These are phyloP conservation scores for Leccinum truebloodii DNA, from an alignment of 768 basidiomycete genomes.

Conservation along the genomic window DNA sequence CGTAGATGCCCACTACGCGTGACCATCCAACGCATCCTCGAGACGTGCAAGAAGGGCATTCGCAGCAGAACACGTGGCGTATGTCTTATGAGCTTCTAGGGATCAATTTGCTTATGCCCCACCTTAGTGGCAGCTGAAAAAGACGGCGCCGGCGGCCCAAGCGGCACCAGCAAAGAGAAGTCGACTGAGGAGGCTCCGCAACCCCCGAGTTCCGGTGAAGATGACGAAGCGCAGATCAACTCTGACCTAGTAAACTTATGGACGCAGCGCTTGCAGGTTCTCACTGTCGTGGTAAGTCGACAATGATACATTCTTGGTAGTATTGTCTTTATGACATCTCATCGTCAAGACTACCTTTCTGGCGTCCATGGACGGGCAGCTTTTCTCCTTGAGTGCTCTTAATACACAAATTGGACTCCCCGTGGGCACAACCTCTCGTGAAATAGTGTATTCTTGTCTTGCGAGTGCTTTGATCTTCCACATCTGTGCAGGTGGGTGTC, in stretches of 20 bases:
- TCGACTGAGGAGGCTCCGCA: background rate
- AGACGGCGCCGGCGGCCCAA: slow-evolving; percentile 8
- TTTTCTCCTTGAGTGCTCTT: slow-evolving; percentile 29
- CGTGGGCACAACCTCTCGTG: slow-evolving; percentile 10
- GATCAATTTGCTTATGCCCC: background rate
- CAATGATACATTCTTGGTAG: background rate
- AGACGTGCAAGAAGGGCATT: slow-evolving; percentile 2
- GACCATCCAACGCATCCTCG: background rate
- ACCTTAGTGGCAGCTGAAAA: slow-evolving; percentile 6
- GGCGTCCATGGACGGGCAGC: slow-evolving; percentile 27
- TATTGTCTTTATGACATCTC: background rate
- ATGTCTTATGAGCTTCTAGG: slow-evolving; percentile 7
- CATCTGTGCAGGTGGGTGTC: slow-evolving; percentile 28
- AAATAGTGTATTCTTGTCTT: slow-evolving; percentile 32
- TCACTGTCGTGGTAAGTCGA: slow-evolving; percentile 31
- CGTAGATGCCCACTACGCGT: slow-evolving; percentile 2
- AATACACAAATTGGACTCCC: slow-evolving; percentile 21
- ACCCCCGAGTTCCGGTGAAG: slow-evolving; percentile 1
- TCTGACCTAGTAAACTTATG: slow-evolving; percentile 26
- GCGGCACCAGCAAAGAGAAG: slow-evolving; percentile 4
- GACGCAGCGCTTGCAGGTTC: slow-evolving; percentile 29
- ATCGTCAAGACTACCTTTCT: slow-evolving; percentile 31
- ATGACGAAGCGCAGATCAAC: slow-evolving; percentile 12
- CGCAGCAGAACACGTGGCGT: slow-evolving; percentile 15
- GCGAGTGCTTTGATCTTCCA: slow-evolving; percentile 34